Evolutionary conservation across 106 monocot species (phyloP).

Genomic region (Chionographis japonica): DNA sequence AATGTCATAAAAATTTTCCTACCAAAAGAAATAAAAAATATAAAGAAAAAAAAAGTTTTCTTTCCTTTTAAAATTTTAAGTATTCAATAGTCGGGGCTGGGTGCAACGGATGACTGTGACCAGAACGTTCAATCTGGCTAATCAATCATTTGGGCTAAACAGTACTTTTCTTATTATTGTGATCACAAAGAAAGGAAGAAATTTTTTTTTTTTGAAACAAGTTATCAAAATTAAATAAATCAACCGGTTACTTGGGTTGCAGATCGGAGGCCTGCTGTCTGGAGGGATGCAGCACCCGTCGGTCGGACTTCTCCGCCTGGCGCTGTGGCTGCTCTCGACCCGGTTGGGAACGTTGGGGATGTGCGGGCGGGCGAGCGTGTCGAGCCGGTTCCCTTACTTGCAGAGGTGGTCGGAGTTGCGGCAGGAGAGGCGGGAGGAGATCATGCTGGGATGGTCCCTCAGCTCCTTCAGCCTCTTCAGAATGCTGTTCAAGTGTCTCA

Average conservation of each 20-base stretch:
- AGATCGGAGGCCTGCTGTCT: conserved; percentile 7
- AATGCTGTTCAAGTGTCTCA: conserved; percentile 12
- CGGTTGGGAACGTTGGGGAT: conserved; percentile 16
- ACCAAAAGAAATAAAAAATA: too few species aligned
- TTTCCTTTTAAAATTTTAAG: too few species aligned
- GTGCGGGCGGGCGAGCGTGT: conserved; percentile 13
- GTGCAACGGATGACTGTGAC: too few species aligned
- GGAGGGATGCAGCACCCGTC: conserved; percentile 5
- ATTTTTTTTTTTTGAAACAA: too few species aligned
- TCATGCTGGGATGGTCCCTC: conserved; percentile 1
- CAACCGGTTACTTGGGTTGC: background rate
- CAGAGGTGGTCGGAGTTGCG: conserved; percentile 4
- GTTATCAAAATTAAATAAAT: too few species aligned
- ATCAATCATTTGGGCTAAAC: too few species aligned
- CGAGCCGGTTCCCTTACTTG: conserved; percentile 12
- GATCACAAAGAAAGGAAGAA: too few species aligned
- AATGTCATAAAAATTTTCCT: too few species aligned
- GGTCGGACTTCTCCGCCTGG: background rate
- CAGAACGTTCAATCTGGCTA: too few species aligned
- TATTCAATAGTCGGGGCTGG: too few species aligned
- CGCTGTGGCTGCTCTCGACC: conserved; percentile 19
- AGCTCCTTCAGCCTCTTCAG: conserved; percentile 5
- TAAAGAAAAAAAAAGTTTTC: too few species aligned
- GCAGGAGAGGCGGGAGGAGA: conserved; percentile 8
- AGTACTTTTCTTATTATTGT: too few species aligned